A percentile compares a stretch with the other conserved stretches of the same genome.
phyloP scores from a whole-genome alignment of 441 rosid species.

The Erodium texanum region DNA sequence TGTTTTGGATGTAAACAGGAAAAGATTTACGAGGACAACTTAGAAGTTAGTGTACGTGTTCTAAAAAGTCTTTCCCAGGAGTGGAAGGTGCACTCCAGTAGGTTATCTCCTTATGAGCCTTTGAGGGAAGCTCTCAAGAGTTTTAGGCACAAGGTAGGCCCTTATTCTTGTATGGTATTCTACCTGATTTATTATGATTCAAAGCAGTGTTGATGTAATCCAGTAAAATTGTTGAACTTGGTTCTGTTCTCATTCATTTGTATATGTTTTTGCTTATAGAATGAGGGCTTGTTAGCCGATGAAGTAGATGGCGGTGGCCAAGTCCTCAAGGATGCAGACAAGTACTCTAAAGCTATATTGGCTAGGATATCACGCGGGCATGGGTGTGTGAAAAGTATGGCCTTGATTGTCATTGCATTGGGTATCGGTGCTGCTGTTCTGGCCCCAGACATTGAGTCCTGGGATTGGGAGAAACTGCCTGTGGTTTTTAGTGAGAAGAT shows the following conservation, averaged over 20 bases:
- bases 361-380: constrained; percentile 40
- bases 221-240: background rate
- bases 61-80: constrained; percentile 52
- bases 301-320: constrained; percentile 32
- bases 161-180: background rate
- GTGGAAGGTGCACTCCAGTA: constrained; percentile 49
- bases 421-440: constrained; percentile 45
- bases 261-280: constrained; percentile 27
- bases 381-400: constrained; percentile 40
- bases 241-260: constrained; percentile 1
- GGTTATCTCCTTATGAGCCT: constrained; percentile 40
- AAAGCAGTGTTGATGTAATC: background rate
- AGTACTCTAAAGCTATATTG: constrained; percentile 46
- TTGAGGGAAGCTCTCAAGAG: constrained; percentile 45
- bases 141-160: constrained; percentile 60
- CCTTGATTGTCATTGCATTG: constrained; percentile 27
- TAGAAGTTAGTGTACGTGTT: constrained; percentile 50
- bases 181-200: background rate
- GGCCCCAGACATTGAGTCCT: constrained; percentile 29
- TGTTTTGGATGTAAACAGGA: constrained; percentile 36
- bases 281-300: constrained; percentile 44
- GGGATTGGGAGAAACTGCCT: constrained; percentile 29
- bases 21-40: constrained; percentile 54
- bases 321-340: constrained; percentile 48
- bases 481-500: constrained; percentile 12